Base-by-base conservation (phyloP, 73 alveolate genomes). In the Effrenium voratum region DNA sequence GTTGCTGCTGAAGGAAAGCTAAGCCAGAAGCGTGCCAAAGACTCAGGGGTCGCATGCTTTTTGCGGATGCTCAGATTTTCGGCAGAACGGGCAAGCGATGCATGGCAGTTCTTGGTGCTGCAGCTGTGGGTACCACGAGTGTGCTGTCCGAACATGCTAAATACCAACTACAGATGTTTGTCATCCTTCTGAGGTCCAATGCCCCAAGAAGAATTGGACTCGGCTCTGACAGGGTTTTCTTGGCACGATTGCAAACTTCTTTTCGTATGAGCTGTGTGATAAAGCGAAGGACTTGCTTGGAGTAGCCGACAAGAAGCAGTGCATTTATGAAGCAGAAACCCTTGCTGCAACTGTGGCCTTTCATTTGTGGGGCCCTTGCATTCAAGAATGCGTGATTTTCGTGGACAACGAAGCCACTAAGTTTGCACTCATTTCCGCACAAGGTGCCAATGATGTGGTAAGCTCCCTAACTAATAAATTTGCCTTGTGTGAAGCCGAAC, bases 361-460 rank as follows among this genome's bases (percentile, higher is more conserved):
- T 41, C 2, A 1, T 1, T 40, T 75, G 85, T 75, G 85, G 85
- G 1, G 16, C 1, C 1, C 12, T 15, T n/a, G 5, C 55, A 5
- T 2, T 36, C 30, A 47, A 36, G 19, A 6, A 6, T 30, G 16
- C 2, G 12, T 6, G 15, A 5, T 75, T 34, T 75, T 40, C 36
- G 57, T 75, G 38, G 85, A 75, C 85, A 75, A 75, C 32, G 85
- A 75, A 40, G 85, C 59, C 4, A 75, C 85, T 3, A 75, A 75
- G 36, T 75, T 75, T 36, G 38, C 38, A 8, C 36, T 75, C 13
- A 4, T 41, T 13, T 3, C 10, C 38, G 85, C 59, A 4, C 5
- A 2, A 50, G 38, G 59, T 68, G 47, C 8, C 13, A 32, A 68
- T 24, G 19, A 2, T 13, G 28, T n/a, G 5, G 81, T 68, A 2